These are phyloP conservation scores for Auricularia heimuer DNA, from an alignment of 768 basidiomycete genomes.

Conservation along the genomic window DNA sequence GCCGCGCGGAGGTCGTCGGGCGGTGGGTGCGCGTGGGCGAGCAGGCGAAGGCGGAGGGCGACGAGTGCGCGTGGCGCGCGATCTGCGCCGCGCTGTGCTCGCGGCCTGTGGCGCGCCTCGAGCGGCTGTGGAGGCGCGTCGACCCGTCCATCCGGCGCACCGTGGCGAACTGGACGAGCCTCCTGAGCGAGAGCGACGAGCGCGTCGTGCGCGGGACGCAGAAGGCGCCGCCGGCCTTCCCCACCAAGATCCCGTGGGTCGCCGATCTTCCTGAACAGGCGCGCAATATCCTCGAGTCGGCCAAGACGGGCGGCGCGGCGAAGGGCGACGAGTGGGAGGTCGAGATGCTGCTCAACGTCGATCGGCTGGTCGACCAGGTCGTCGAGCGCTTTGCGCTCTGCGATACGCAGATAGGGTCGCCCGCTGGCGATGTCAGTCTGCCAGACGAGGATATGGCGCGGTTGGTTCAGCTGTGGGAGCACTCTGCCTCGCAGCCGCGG, in stretches of 20 bases:
- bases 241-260: constrained; percentile 54
- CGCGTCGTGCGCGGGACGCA: constrained; percentile 11
- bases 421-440: neutral
- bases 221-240: constrained; percentile 29
- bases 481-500: neutral
- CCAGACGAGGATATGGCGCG: neutral
- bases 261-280: constrained; percentile 39
- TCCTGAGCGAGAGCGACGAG: neutral
- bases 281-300: constrained; percentile 10
- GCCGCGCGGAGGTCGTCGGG: constrained; percentile 51
- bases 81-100: constrained; percentile 63
- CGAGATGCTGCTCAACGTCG: constrained; percentile 29
- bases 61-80: constrained; percentile 73
- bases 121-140: constrained; percentile 73
- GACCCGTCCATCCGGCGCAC: constrained; percentile 39
- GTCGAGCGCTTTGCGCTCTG: neutral
- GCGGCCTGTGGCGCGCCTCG: constrained; percentile 62
- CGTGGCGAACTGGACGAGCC: constrained; percentile 38
- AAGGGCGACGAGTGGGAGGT: constrained; percentile 37
- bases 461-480: neutral
- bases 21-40: constrained; percentile 70
- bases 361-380: neutral
- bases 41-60: constrained; percentile 57
- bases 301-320: constrained; percentile 17
- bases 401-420: neutral